Evolutionary conservation across 2,329 filamentous ascomycete species (phyloP).

Genomic region (Fusarium subtropicale): DNA sequence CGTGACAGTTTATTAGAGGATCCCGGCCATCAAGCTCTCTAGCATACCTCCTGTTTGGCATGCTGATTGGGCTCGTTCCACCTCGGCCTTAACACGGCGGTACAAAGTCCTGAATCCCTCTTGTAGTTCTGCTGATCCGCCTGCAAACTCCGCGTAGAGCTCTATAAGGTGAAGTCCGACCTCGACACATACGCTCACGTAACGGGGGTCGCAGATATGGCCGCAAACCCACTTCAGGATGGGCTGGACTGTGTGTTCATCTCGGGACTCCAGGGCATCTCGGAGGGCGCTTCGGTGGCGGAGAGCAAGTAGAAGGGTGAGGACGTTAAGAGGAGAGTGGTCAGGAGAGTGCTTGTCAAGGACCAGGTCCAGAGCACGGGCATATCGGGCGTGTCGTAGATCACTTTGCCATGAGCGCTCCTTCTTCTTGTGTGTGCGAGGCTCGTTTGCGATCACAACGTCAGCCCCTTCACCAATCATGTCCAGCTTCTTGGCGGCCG

Average conservation of each 20-base stretch:
- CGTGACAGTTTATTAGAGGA: constrained; percentile 38
- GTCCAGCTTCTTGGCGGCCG: constrained; percentile 71
- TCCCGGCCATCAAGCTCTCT: constrained; percentile 68
- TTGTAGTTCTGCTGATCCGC: constrained; percentile 78
- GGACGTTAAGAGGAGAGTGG: constrained; percentile 69
- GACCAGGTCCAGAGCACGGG: constrained; percentile 81
- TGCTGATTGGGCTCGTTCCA: constrained; percentile 86
- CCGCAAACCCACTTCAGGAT: constrained; percentile 85
- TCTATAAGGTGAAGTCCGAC: constrained; percentile 85
- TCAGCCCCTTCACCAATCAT: constrained; percentile 86
- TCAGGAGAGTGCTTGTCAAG: constrained; percentile 66
- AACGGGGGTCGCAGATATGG: constrained; percentile 84
- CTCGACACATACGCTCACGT: constrained; percentile 84
- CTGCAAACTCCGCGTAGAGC: constrained; percentile 84
- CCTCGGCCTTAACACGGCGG: constrained; percentile 77
- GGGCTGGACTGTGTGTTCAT: constrained; percentile 84
- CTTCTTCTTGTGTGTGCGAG: constrained; percentile 62
- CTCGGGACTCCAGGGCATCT: constrained; percentile 81
- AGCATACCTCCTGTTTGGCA: constrained; percentile 89
- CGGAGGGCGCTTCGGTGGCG: constrained; percentile 88
- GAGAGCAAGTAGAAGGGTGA: constrained; percentile 85
- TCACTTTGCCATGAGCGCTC: constrained; percentile 83
- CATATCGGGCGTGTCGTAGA: constrained; percentile 82
- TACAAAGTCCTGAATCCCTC: constrained; percentile 76
- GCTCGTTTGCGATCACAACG: constrained; percentile 85